Base-by-base conservation (phyloP, 129 eudicot genomes). In the Saposhnikovia divaricata region DNA sequence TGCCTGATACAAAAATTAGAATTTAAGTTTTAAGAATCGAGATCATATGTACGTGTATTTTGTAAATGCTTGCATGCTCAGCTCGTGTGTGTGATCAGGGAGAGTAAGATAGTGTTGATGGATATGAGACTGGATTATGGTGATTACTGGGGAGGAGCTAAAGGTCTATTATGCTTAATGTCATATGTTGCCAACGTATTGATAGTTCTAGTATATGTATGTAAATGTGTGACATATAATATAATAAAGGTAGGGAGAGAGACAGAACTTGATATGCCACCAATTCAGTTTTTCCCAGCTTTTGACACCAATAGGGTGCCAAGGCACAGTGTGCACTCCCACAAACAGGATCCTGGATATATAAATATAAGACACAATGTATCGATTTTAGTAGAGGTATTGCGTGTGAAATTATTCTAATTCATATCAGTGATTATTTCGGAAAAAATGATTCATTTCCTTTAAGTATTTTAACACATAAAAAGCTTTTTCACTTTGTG, bases 281-380 rank as follows among this genome's bases (percentile, higher is more conserved):
- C 79, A 88, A 87, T 82, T 91, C 92, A 66, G 70, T 80, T 85
- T 90, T 91, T 9, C 87, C 96, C 74, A 94, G 85, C 93, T 85
- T 94, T 74, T 88, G 87, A 72, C 85, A 72, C 97, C 98, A 94
- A 61, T 91, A 94, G 73, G 88, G 80, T 25, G 87, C 96, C 38
- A 94, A 82, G 43, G 97, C 97, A 51, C 98, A 94, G 84, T 90
- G 98, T 10, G 88, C 96, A 43, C 98, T 91, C 48, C 98, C 98
- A 46, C 87, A 82, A 61, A 91, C 98, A 81, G 92, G 93, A 81
- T 94, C 98, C 97, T 91, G 89, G 74, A 80, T 13, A 25, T 23
- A 42, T 11, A 43, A 11, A 11, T 9, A 2, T 4, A 43, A n/a
- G 47, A 43, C 21, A 66, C 40, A 34, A 27, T 13, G 42, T 23